phyloP scores from a whole-genome alignment of 108 stramenopile species.

The Heterococcus sp. region DNA sequence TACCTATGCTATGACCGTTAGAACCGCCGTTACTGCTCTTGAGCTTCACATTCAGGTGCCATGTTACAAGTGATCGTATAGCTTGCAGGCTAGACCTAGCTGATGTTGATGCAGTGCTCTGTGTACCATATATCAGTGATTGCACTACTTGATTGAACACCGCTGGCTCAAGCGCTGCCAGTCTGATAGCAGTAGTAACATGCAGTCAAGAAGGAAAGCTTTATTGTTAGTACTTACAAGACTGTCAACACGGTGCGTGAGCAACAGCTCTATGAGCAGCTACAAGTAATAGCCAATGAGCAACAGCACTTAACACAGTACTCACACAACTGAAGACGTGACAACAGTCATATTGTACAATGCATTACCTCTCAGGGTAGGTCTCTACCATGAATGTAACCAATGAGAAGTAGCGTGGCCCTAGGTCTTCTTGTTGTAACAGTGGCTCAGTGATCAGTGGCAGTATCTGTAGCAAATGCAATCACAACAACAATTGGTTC shows the following conservation, averaged over 20 bases:
- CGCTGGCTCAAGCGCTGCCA: conserved; percentile 19
- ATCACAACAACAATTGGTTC: too few relatives aligned
- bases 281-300: too few relatives aligned
- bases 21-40: too few relatives aligned
- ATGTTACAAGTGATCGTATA: conserved; percentile 11
- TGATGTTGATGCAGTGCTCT: not conserved
- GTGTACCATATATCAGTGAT: conserved; percentile 35
- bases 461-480: conserved; percentile 1
- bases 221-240: too few relatives aligned
- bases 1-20: too few relatives aligned
- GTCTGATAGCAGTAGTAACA: too few relatives aligned
- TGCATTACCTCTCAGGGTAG: conserved; percentile 6
- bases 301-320: too few relatives aligned
- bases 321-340: too few relatives aligned
- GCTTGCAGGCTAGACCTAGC: conserved; percentile 40
- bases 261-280: too few relatives aligned
- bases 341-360: too few relatives aligned
- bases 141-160: conserved; percentile 14
- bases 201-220: too few relatives aligned
- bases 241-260: too few relatives aligned
- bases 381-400: conserved; percentile 35
- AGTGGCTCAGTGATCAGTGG: conserved; percentile 40
- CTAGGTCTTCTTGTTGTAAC: conserved; percentile 20
- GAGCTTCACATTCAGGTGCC: conserved; percentile 22
- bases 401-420: conserved; percentile 4